A percentile compares a stretch with the other conserved stretches of the same genome.
Conservation (phyloP, 2,329 filamentous ascomycete species). For the Aureobasidium namibiae region DNA sequence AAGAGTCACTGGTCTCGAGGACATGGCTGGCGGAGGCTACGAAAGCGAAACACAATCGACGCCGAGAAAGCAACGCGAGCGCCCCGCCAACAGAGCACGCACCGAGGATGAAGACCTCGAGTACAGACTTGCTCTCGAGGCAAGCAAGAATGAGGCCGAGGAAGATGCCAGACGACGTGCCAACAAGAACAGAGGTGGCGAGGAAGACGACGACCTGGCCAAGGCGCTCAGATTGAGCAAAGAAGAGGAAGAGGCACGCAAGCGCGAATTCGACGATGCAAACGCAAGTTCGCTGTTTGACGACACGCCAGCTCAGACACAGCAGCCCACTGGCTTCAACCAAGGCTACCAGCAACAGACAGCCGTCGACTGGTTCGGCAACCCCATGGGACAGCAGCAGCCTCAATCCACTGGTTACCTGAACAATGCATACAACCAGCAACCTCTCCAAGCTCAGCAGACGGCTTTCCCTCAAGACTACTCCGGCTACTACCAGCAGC, state of each 20-base stretch:
- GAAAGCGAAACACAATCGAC: constrained; percentile 18
- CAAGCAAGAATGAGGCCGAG: constrained; percentile 90
- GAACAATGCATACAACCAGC: constrained; percentile 57
- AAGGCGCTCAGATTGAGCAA: constrained; percentile 94
- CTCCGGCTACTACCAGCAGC: constrained; percentile 42
- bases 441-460: constrained; percentile 64
- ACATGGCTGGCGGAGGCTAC: constrained; percentile 47
- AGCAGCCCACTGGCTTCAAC: constrained; percentile 80
- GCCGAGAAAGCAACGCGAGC: constrained; percentile 37
- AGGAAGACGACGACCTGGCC: constrained; percentile 77
- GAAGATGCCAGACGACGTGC: constrained; percentile 71
- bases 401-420: constrained; percentile 60
- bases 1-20: constrained; percentile 85
- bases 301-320: constrained; percentile 55
- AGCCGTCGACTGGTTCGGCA: constrained; percentile 94
- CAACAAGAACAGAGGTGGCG: constrained; percentile 27
- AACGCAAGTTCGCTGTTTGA: constrained; percentile 87
- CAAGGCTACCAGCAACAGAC: constrained; percentile 96
- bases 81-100: constrained; percentile 16
- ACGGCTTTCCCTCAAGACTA: constrained; percentile 61
- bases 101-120: constrained; percentile 79
- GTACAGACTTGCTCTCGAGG: constrained; percentile 83
- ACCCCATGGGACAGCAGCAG: constrained; percentile 68
- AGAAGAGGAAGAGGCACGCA: constrained; percentile 83
- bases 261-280: constrained; percentile 75